Percentiles rank a stretch among this genome's conserved stretches.
Evolutionary conservation across 1,139 yeast genomes (phyloP).

Genomic region (Taphrina wiesneri): DNA sequence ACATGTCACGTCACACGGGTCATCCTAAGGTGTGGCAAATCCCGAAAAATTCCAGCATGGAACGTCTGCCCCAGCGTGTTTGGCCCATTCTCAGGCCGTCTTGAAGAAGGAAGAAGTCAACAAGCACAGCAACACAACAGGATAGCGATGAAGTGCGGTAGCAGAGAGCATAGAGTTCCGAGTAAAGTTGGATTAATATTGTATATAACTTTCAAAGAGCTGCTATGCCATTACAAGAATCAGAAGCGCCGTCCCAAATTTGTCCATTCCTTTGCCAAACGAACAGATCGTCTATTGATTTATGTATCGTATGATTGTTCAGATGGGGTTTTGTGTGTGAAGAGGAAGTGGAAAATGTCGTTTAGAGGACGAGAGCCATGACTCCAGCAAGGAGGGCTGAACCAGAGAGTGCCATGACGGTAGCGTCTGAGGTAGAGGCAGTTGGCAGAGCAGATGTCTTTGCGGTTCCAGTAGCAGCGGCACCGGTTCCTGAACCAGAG

Average conservation of each 20-base stretch:
- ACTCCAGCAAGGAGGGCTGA: constrained; percentile 26
- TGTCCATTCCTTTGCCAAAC: neutral
- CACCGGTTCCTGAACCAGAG: neutral
- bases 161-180: too few species aligned
- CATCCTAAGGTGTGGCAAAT: too few species aligned
- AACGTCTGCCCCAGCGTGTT: too few species aligned
- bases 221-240: constrained; percentile 25
- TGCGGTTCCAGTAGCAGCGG: neutral
- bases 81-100: too few species aligned
- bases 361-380: constrained; percentile 28
- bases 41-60: too few species aligned
- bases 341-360: neutral
- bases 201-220: constrained; percentile 4
- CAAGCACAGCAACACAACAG: neutral
- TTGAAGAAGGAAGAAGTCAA: neutral
- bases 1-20: neutral
- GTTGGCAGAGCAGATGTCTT: constrained; percentile 7
- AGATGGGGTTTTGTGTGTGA: neutral
- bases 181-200: constrained; percentile 15
- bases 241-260: constrained; percentile 5
- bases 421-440: constrained; percentile 19
- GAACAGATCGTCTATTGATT: constrained; percentile 7
- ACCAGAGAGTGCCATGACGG: constrained; percentile 30
- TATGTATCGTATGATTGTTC: constrained; percentile 2
- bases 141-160: too few species aligned